These are phyloP conservation scores for Paramecium biaurelia DNA, from an alignment of 73 alveolate genomes.

Conservation along the genomic window DNA sequence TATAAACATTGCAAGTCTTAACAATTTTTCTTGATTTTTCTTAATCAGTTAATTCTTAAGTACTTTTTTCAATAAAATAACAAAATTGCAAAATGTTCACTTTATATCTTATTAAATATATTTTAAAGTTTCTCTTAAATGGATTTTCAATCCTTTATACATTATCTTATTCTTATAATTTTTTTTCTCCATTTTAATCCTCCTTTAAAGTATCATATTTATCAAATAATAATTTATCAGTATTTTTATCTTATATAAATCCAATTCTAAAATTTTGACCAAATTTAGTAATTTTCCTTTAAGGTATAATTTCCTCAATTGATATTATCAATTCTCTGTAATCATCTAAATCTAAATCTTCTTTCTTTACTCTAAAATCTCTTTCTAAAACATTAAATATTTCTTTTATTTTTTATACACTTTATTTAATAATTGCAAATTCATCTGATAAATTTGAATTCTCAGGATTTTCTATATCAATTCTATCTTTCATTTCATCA, in stretches of 20 bases:
- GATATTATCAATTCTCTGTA: slow-evolving; percentile 35
- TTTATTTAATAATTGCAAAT: slow-evolving; percentile 42
- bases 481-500: slow-evolving; percentile 57
- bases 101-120: slow-evolving; percentile 3
- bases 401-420: slow-evolving; percentile 9
- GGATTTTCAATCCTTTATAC: slow-evolving; percentile 23
- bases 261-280: slow-evolving; percentile 42
- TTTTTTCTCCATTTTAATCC: slow-evolving; percentile 18
- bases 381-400: slow-evolving; percentile 34
- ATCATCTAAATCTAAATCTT: slow-evolving; percentile 36
- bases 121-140: slow-evolving; percentile 23
- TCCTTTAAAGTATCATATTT: slow-evolving; percentile 27
- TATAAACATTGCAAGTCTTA: background rate
- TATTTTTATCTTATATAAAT: background rate
- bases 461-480: slow-evolving; percentile 32
- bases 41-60: background rate
- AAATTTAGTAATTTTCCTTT: slow-evolving; percentile 26
- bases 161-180: slow-evolving; percentile 34
- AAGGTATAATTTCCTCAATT: slow-evolving; percentile 29
- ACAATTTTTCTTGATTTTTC: background rate
- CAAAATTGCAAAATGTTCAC: background rate
- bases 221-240: background rate
- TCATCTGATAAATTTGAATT: slow-evolving; percentile 44
- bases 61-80: background rate
- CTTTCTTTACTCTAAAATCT: slow-evolving; percentile 41